A percentile compares a stretch with the other conserved stretches of the same genome.
These are phyloP conservation scores for Herpetomonas muscarum DNA, from an alignment of 208 protist genomes.

Conservation along the genomic window DNA sequence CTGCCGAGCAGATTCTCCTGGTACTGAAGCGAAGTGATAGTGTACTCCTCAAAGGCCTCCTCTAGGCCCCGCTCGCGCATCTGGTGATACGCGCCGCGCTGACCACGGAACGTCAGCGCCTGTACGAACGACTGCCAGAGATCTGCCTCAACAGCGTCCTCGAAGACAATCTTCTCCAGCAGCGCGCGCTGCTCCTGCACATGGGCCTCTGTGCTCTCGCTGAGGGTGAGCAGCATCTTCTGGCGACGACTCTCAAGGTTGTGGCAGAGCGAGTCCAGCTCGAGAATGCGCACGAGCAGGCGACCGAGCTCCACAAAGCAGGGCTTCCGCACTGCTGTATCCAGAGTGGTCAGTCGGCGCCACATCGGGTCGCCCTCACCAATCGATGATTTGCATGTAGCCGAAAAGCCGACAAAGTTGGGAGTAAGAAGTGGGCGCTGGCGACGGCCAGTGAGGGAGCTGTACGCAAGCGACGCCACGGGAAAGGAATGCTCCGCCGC, in stretches of 20 bases:
- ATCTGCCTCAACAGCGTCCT: constrained; percentile 64
- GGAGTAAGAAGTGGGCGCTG: constrained; percentile 53
- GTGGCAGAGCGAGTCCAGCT: constrained; percentile 74
- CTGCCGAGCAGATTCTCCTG: constrained; percentile 69
- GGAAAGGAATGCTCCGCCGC: constrained; percentile 52
- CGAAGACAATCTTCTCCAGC: constrained; percentile 62
- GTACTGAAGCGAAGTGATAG: constrained; percentile 68
- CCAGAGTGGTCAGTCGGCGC: constrained; percentile 18
- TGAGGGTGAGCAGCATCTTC: constrained; percentile 54
- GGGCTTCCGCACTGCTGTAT: constrained; percentile 66
- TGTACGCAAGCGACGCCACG: constrained; percentile 70
- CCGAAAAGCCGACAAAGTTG: constrained; percentile 63
- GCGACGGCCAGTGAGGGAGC: constrained; percentile 50
- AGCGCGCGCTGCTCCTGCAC: constrained; percentile 59
- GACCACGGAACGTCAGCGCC: constrained; percentile 24
- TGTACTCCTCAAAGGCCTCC: constrained; percentile 79
- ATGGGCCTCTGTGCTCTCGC: constrained; percentile 47
- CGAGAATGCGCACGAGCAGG: constrained; percentile 68
- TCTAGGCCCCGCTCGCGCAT: constrained; percentile 62
- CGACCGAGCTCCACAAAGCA: constrained; percentile 82
- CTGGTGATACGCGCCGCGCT: constrained; percentile 28
- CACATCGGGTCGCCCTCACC: constrained; percentile 61
- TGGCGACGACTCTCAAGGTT: constrained; percentile 62
- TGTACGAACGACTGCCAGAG: constrained; percentile 72
- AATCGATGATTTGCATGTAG: constrained; percentile 35